A percentile compares a stretch with the other conserved stretches of the same genome.
These are phyloP conservation scores for Ceratocystis ficicola DNA, from an alignment of 2,329 filamentous ascomycete species.

Conservation along the genomic window DNA sequence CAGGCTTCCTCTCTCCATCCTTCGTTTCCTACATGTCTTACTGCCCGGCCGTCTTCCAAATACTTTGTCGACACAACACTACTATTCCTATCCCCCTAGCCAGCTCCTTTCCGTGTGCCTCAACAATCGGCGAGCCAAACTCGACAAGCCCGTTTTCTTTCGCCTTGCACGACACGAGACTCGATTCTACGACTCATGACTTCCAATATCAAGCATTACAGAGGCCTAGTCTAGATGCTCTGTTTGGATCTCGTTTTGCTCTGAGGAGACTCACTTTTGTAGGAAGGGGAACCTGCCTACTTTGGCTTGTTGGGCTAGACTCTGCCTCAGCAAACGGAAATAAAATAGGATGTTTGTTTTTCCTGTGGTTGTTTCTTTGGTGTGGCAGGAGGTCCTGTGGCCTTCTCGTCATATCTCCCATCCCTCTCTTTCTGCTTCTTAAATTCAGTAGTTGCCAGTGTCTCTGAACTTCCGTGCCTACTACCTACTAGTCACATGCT, in stretches of 20 bases:
- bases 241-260: neutral
- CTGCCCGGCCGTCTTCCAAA: neutral
- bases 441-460: too few relatives aligned
- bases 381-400: neutral
- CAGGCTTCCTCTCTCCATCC: neutral
- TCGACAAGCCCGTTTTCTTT: neutral
- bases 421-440: too few relatives aligned
- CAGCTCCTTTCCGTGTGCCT: neutral
- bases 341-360: neutral
- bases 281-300: neutral
- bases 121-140: neutral
- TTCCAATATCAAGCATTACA: neutral
- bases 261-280: neutral
- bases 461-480: too few relatives aligned
- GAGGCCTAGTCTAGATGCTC: too few relatives aligned
- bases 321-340: neutral
- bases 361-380: neutral
- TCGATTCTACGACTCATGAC: neutral
- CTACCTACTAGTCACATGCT: too few relatives aligned
- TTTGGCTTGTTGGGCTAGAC: neutral
- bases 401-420: neutral
- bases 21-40: neutral
- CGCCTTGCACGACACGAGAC: conserved; percentile 1
- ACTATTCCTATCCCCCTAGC: neutral
- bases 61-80: neutral